Percentiles rank a stretch among this genome's conserved stretches.
Conservation (phyloP, 2,329 filamentous ascomycete species). For the Xylaria sp. region DNA sequence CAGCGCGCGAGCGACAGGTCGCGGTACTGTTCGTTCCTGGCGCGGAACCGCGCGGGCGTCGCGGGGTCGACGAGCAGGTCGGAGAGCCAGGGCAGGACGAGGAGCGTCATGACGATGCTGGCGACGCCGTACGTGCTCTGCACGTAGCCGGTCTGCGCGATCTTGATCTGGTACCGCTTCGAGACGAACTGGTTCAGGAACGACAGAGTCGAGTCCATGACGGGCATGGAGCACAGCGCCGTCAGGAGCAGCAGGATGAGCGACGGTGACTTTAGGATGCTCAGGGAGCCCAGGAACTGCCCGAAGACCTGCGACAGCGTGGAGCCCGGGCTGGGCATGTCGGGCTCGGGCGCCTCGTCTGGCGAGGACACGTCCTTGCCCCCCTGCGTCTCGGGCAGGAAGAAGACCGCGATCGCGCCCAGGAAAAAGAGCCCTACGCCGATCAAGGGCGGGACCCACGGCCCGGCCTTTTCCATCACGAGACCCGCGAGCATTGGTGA, state of each 20-base stretch:
- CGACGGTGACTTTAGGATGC: conserved; percentile 36
- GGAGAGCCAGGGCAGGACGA: conserved; percentile 39
- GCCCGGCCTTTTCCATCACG: conserved; percentile 38
- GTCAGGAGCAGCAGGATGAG: conserved; percentile 35
- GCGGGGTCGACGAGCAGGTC: conserved; percentile 29
- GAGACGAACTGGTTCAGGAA: conserved; percentile 43
- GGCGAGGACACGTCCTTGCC: background rate
- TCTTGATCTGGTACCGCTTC: conserved; percentile 39
- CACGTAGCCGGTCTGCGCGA: conserved; percentile 42
- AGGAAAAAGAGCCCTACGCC: conserved; percentile 26
- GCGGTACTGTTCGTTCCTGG: conserved; percentile 36
- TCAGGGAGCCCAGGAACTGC: conserved; percentile 36
- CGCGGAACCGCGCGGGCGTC: conserved; percentile 28
- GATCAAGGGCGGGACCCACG: conserved; percentile 37
- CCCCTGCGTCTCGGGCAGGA: conserved; percentile 39
- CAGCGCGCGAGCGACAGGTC: conserved; percentile 38
- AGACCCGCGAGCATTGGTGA: conserved; percentile 38
- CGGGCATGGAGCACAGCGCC: conserved; percentile 27
- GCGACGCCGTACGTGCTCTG: conserved; percentile 38
- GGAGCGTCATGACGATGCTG: conserved; percentile 36
- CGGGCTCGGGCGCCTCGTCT: background rate
- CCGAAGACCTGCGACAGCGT: conserved; percentile 15
- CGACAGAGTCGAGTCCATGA: conserved; percentile 28
- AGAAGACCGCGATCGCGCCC: conserved; percentile 30
- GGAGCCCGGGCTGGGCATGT: conserved; percentile 13